Evolutionary conservation across 2,329 filamentous ascomycete species (phyloP).

Genomic region (Ascosphaera pollenicola): DNA sequence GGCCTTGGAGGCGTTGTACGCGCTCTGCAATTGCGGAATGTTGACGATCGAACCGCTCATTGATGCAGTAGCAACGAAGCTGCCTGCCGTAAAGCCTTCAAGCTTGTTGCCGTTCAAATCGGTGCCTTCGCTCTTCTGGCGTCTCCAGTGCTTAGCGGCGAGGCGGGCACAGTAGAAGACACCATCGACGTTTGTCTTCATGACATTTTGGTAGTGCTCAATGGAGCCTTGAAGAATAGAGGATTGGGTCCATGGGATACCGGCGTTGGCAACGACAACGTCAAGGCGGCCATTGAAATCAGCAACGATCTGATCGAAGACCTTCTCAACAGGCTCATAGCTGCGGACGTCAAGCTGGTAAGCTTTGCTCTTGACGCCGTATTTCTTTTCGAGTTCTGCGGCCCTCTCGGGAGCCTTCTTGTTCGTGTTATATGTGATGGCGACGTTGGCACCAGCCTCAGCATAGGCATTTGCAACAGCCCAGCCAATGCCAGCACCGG

Average conservation of each 20-base stretch:
- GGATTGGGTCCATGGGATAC: slow-evolving; percentile 50
- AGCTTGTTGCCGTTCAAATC: slow-evolving; percentile 39
- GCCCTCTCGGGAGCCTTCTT: slow-evolving; percentile 39
- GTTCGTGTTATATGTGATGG: slow-evolving; percentile 52
- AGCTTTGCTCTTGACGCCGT: slow-evolving; percentile 37
- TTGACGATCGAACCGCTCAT: slow-evolving; percentile 65
- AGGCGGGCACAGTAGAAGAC: slow-evolving; percentile 57
- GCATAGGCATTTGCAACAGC: slow-evolving; percentile 41
- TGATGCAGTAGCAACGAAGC: slow-evolving; percentile 56
- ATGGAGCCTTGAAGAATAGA: slow-evolving; percentile 42
- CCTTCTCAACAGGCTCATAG: slow-evolving; percentile 18
- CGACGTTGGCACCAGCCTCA: slow-evolving; percentile 50
- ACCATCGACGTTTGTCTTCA: slow-evolving; percentile 51
- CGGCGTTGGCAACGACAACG: slow-evolving; percentile 59
- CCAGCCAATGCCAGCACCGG: slow-evolving; percentile 47
- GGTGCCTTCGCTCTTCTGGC: slow-evolving; percentile 46
- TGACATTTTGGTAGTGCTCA: slow-evolving; percentile 43
- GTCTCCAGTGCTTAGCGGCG: slow-evolving; percentile 45
- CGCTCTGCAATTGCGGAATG: slow-evolving; percentile 50
- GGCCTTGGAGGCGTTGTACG: slow-evolving; percentile 54
- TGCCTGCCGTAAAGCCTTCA: slow-evolving; percentile 38
- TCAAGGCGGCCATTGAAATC: slow-evolving; percentile 59
- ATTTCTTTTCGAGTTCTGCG: slow-evolving; percentile 39
- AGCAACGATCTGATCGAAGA: slow-evolving; percentile 21
- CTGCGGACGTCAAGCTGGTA: slow-evolving; percentile 27